Evolutionary conservation across 2,329 filamentous ascomycete species (phyloP).

Genomic region (Pezicula radicicola): DNA sequence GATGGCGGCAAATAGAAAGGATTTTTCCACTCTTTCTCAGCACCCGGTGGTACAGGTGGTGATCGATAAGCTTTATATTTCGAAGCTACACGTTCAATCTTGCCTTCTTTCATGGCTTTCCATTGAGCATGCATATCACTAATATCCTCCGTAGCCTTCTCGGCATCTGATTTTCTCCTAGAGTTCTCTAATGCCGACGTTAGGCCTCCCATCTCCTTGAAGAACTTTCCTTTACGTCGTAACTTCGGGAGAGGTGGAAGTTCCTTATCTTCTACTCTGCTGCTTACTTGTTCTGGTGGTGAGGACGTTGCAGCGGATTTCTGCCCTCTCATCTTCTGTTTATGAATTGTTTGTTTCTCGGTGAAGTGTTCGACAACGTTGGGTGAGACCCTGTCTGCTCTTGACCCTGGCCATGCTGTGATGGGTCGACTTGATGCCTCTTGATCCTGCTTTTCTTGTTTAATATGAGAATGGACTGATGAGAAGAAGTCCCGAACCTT

Average conservation of each 20-base stretch:
- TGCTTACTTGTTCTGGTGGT: not conserved
- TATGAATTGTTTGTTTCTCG: not conserved
- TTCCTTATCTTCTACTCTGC: too few relatives aligned
- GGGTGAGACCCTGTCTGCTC: not conserved
- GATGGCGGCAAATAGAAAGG: not conserved
- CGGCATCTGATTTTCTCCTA: too few relatives aligned
- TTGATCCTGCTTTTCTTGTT: not conserved
- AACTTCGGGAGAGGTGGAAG: too few relatives aligned
- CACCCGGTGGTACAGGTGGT: too few relatives aligned
- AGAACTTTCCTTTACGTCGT: too few relatives aligned
- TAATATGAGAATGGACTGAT: not conserved
- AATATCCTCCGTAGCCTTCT: too few relatives aligned
- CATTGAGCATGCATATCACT: not conserved
- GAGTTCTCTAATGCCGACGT: too few relatives aligned
- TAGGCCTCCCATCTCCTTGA: too few relatives aligned
- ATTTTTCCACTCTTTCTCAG: not conserved
- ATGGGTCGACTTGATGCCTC: not conserved
- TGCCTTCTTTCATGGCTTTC: constrained; percentile 9
- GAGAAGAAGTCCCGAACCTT: not conserved
- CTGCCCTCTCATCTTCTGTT: not conserved
- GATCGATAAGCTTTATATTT: too few relatives aligned
- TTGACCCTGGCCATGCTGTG: not conserved
- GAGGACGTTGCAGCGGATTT: not conserved
- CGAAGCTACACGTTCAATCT: constrained; percentile 7
- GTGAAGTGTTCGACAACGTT: not conserved